Evolutionary conservation across 2,329 filamentous ascomycete genomes (phyloP), one percentile per base, ranked within the genome.

Genomic region (Trichocomaceae sp.): DNA sequence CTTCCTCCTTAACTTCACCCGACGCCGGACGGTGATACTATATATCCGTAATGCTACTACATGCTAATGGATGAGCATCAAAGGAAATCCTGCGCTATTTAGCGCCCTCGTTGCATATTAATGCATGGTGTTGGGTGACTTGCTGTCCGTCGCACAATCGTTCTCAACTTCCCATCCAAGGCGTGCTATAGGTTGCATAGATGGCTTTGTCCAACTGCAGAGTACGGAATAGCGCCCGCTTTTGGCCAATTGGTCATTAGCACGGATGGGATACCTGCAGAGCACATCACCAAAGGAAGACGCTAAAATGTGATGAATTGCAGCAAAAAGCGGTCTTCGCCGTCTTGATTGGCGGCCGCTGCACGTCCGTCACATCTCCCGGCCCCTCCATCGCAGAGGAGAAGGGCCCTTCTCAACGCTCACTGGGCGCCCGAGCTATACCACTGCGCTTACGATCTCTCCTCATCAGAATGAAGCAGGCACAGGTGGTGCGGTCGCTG

Each of bases 381-480:
- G 42, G 19, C 29, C 46, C 20, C 52, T 29, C 35, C 46, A 39
- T 42, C 17, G 54, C 35, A 23, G 41, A 51, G 17, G 20, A 51
- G 33, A 50, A n/a, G 29, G n/a, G 12, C 29, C 20, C 45, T 33
- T 42, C 51, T 47, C 33, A 29, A n/a, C 54, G 59, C 54, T 60
- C 45, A 57, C 64, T 62, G 63, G 63, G 61, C 70, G 49, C 69
- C 69, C 69, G 65, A 67, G 60, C 61, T 67, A 62, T 69, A 66
- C 67, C 64, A 59, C 57, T 59, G 61, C 60, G 59, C 57, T 57
- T 58, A 57, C 44, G 53, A 55, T 54, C 54, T 55, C 50, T n/a
- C 50, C 50, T 52, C 50, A 45, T 19, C 50, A 52, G 50, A 35
- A n/a, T n/a, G n/a, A n/a, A 19, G 42, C 42, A 45, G 50, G 50